Evolutionary conservation across 805 yeast genomes (phyloP), one percentile per base, ranked within the genome.

Genomic region (Cyberlindnera misumaiensis): DNA sequence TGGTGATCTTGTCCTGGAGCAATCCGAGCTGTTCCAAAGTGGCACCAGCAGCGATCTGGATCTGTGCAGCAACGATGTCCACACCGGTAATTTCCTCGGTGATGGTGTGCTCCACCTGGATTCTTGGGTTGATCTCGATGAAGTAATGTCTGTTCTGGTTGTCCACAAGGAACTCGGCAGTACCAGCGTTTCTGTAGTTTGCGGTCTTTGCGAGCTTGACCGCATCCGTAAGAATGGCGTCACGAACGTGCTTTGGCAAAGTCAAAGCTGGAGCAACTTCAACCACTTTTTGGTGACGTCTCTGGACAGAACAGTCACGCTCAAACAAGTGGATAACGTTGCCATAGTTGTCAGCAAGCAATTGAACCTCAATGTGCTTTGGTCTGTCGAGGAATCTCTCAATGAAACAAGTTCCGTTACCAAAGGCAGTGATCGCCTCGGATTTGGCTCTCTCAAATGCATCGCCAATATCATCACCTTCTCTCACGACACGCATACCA

Each of bases 21-120:
- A 93, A 72, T 14, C 97, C 97, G 53, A 93, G 72, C 60, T 93
- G 95, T 52, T 77, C 82, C 53, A 93, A 73, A 3, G 95, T 75
- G 24, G 98, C 98, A 56, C 98, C 98, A 3, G 97, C 97, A 34
- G 97, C 97, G 56, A 90, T 87, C 71, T 90, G 98, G 58, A 90
- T 89, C 72, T 90, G 98, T 13, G 97, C 97, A 45, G 97, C 96
- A 28, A 90, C 97, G 48, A 90, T 72, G 66, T 90, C 98, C 45
- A 90, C 93, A 51, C 98, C 98, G 11, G 98, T 93, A 61, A 90
- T 93, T 67, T 90, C 98, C 68, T 90, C 98, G 39, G 97, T 89
- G 64, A 90, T 93, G 36, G 98, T 90, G 68, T 90, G 98, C 72
- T 90, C 98, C 44, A 93, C 97, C 70, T 90, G 98, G 56, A 77